Conservation (phyloP, 805 yeast species). For the Sporopachydermia lactativora region DNA sequence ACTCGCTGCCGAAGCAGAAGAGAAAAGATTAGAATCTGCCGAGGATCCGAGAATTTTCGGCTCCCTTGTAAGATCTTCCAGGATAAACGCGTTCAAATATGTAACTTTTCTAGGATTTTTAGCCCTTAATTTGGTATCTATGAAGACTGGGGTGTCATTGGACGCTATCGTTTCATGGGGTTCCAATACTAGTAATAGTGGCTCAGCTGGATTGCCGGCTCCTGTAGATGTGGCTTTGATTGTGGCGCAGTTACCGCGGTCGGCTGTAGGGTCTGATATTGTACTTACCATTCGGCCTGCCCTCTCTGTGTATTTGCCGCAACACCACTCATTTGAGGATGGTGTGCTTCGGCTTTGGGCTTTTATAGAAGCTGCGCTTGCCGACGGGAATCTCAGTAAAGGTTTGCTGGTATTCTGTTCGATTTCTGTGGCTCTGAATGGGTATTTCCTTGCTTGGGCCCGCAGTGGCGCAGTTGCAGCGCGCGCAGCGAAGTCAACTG, state of each 20-base stretch:
- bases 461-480: slow-evolving; percentile 3
- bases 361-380: slow-evolving; percentile 64
- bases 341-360: no score
- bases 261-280: slow-evolving; percentile 24
- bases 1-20: slow-evolving; percentile 35
- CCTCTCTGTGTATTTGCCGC: no score
- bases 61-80: neutral
- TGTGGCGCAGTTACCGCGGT: neutral
- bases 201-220: neutral
- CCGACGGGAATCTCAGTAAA: slow-evolving; percentile 72
- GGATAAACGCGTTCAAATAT: slow-evolving; percentile 2
- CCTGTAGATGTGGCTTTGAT: neutral
- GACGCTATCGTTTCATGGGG: neutral
- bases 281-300: slow-evolving; percentile 45
- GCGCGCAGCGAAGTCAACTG: slow-evolving; percentile 1
- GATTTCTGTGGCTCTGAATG: slow-evolving; percentile 65
- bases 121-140: neutral
- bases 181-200: neutral
- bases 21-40: neutral
- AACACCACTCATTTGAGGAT: no score
- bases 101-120: slow-evolving; percentile 1
- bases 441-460: slow-evolving; percentile 79
- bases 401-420: slow-evolving; percentile 58
- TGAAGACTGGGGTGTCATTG: neutral
- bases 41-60: slow-evolving; percentile 1